Evolutionary conservation across 495 filamentous ascomycete genomes (phyloP).

Genomic region (Tetracladium setigerum): DNA sequence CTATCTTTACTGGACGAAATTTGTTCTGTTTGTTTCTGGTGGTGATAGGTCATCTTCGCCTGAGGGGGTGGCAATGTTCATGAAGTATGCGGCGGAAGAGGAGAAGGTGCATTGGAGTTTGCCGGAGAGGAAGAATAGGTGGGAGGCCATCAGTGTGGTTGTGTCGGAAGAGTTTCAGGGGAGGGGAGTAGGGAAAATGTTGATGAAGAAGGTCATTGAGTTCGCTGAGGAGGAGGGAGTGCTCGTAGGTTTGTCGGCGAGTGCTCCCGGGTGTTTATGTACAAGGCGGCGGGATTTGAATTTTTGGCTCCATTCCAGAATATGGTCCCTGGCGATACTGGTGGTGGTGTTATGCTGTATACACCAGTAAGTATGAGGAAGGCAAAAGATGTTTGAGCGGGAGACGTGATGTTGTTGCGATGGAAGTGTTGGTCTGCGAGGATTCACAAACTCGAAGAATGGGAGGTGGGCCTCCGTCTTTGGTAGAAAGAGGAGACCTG

Average conservation of each 20-base stretch:
- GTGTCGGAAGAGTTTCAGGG: conserved; percentile 11
- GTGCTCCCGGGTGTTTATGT: conserved; percentile 11
- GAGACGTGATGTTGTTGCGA: too few species aligned
- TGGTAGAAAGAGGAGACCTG: too few species aligned
- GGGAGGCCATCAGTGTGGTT: conserved; percentile 14
- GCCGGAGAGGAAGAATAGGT: conserved; percentile 12
- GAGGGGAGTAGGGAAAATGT: conserved; percentile 14
- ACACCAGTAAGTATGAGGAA: conserved; percentile 2
- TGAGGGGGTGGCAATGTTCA: neutral
- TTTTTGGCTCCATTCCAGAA: conserved; percentile 1
- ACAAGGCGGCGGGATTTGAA: conserved; percentile 12
- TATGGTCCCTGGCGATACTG: neutral
- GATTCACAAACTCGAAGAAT: too few species aligned
- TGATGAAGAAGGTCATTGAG: conserved; percentile 16
- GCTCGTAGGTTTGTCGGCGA: conserved; percentile 11
- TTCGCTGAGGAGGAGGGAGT: conserved; percentile 14
- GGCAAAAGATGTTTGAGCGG: too few species aligned
- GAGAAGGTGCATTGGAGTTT: conserved; percentile 5
- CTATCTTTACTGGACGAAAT: too few species aligned
- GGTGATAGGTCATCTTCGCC: conserved; percentile 2
- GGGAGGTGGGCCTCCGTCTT: too few species aligned
- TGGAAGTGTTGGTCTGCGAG: too few species aligned
- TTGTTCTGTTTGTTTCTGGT: neutral
- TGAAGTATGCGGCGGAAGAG: neutral
- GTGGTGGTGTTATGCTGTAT: conserved; percentile 9